A percentile compares a stretch with the other conserved stretches of the same genome.
These are phyloP conservation scores for Plasmodium ovale DNA, from an alignment of 169 alveolate species.

Conservation along the genomic window DNA sequence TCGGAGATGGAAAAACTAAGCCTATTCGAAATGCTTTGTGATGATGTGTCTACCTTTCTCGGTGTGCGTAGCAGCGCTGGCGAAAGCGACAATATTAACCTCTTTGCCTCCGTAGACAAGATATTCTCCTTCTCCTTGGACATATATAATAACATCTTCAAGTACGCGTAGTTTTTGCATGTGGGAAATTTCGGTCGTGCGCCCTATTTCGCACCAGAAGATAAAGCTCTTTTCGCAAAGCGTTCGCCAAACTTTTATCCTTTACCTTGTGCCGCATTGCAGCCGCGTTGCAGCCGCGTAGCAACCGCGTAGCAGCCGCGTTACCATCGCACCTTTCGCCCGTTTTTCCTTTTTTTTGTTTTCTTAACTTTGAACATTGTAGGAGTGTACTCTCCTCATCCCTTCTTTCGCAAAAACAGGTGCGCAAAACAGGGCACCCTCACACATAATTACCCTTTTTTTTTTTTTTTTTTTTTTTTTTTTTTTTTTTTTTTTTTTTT, in stretches of 20 bases:
- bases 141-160: conserved; percentile 23
- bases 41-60: neutral
- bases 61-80: neutral
- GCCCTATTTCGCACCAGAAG: no score
- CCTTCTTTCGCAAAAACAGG: no score
- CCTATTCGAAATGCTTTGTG: conserved; percentile 39
- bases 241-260: no score
- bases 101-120: conserved; percentile 15
- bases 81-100: neutral
- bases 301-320: no score
- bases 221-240: neutral
- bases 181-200: no score
- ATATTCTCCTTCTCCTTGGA: conserved; percentile 32
- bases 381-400: no score
- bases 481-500: neutral
- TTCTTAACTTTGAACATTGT: neutral
- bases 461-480: neutral
- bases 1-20: conserved; percentile 26
- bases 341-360: neutral
- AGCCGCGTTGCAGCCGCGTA: no score
- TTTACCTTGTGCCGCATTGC: no score
- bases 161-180: neutral
- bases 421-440: no score
- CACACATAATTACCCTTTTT: neutral
- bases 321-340: no score